phyloP scores from a whole-genome alignment of 2,329 filamentous ascomycete species.

The Fusarium sp. region DNA sequence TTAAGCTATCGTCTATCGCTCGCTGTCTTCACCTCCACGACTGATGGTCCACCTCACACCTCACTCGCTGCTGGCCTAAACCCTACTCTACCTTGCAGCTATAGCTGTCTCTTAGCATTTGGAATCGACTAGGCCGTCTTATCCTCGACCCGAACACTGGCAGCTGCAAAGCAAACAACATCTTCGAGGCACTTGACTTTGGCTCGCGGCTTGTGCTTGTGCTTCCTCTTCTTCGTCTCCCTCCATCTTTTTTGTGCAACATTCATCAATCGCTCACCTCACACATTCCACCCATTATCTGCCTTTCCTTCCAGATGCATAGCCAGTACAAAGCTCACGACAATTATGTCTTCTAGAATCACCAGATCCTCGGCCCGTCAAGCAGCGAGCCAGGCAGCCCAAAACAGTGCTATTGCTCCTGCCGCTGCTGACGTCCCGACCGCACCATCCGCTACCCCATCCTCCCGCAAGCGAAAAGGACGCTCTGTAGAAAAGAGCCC shows the following conservation, averaged over 20 bases:
- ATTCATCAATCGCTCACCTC: conserved; percentile 26
- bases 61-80: conserved; percentile 11
- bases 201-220: conserved; percentile 29
- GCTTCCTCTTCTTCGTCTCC: conserved; percentile 34
- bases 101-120: conserved; percentile 2
- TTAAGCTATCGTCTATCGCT: conserved; percentile 13
- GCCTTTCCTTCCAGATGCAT: conserved; percentile 40
- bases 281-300: conserved; percentile 36
- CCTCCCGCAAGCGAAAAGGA: conserved; percentile 82
- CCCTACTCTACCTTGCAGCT: conserved; percentile 2
- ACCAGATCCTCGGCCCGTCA: conserved; percentile 95
- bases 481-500: conserved; percentile 66
- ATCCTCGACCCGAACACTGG: conserved; percentile 13
- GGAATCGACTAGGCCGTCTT: conserved; percentile 11
- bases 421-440: conserved; percentile 56
- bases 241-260: conserved; percentile 34
- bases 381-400: conserved; percentile 75
- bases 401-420: conserved; percentile 59
- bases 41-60: conserved; percentile 4
- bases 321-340: conserved; percentile 52
- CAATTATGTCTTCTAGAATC: conserved; percentile 96
- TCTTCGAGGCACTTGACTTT: conserved; percentile 36
- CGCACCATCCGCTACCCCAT: conserved; percentile 58
- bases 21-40: conserved; percentile 6
- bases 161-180: conserved; percentile 27